A percentile compares a stretch with the other conserved stretches of the same genome.
Evolutionary conservation across 2,329 filamentous ascomycete genomes (phyloP).

Genomic region (Aspergillus luchuensis): DNA sequence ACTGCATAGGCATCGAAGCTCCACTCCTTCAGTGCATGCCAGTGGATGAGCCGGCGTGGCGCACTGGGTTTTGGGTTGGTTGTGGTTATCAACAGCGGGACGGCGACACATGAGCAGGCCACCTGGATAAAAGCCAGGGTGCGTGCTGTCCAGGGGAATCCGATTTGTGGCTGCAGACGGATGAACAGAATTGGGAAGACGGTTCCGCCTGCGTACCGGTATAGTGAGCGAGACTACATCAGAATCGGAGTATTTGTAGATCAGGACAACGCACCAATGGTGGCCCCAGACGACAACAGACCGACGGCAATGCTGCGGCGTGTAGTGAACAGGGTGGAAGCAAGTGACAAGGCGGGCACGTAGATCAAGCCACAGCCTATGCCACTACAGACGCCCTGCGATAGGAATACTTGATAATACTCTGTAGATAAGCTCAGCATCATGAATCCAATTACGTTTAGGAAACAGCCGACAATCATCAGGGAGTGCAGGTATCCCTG

Average conservation of each 20-base stretch:
- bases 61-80: not conserved
- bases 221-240: not conserved
- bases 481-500: constrained; percentile 43
- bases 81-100: constrained; percentile 9
- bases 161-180: constrained; percentile 3
- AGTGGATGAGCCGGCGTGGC: constrained; percentile 12
- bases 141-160: constrained; percentile 13
- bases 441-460: constrained; percentile 48
- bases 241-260: rapidly evolving
- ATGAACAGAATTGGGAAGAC: constrained; percentile 18
- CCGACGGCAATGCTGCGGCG: constrained; percentile 57
- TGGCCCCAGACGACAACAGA: constrained; percentile 52
- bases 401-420: constrained; percentile 50
- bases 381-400: constrained; percentile 49
- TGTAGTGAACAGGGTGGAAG: constrained; percentile 62
- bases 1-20: constrained; percentile 1
- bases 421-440: constrained; percentile 45
- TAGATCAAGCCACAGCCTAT: constrained; percentile 60
- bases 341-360: constrained; percentile 59
- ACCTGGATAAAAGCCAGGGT: constrained; percentile 14
- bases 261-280: constrained; percentile 11
- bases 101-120: constrained; percentile 7
- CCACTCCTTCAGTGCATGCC: constrained; percentile 7
- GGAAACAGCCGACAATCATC: constrained; percentile 40
- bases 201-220: not conserved